Conservation (phyloP, 129 eudicot species). For the Apium graveolens region DNA sequence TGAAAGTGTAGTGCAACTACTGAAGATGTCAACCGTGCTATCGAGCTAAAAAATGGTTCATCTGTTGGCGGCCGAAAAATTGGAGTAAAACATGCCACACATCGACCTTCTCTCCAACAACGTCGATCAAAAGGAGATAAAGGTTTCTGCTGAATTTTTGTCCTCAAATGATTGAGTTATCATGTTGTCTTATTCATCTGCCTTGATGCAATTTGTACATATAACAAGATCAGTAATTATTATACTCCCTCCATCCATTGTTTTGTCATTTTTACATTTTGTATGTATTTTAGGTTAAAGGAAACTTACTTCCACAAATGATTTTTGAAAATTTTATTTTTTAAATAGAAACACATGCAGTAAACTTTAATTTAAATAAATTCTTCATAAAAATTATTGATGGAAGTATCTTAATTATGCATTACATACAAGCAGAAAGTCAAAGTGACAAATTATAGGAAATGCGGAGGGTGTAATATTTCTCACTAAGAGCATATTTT, state of each 20-base stretch:
- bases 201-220: not conserved
- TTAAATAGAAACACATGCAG: too few relatives aligned
- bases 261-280: too few relatives aligned
- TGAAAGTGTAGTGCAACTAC: slow-evolving; percentile 49
- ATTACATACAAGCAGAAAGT: too few relatives aligned
- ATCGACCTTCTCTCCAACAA: slow-evolving; percentile 84
- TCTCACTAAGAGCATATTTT: not conserved
- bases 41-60: slow-evolving; percentile 80
- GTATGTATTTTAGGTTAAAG: too few relatives aligned
- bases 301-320: too few relatives aligned
- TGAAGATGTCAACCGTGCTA: slow-evolving; percentile 85
- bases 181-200: not conserved
- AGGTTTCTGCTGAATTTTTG: slow-evolving; percentile 35
- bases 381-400: too few relatives aligned
- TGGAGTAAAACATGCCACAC: slow-evolving; percentile 77
- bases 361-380: too few relatives aligned
- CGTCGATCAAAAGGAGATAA: slow-evolving; percentile 59
- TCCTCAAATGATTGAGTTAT: not conserved
- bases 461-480: not conserved
- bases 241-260: too few relatives aligned
- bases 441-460: too few relatives aligned
- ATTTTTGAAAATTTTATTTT: too few relatives aligned
- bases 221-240: not conserved
- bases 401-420: too few relatives aligned
- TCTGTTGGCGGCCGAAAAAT: slow-evolving; percentile 77